These are phyloP conservation scores for Candida ipomoeae DNA, from an alignment of 805 yeast genomes.

Conservation along the genomic window DNA sequence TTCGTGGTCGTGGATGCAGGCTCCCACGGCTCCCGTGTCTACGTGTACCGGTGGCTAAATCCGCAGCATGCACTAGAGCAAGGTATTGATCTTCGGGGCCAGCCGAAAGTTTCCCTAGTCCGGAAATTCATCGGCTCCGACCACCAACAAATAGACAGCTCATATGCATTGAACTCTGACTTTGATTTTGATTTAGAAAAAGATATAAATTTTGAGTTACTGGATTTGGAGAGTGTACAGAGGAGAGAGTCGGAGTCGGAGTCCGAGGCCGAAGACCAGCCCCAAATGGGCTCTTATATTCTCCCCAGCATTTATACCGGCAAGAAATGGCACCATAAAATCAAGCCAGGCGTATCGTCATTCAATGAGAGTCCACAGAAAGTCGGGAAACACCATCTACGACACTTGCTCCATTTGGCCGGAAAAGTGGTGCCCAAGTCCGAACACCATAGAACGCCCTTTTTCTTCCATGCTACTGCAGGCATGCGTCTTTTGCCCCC, in stretches of 20 bases:
- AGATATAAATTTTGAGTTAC: too few species aligned
- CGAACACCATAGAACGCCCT: constrained; percentile 60
- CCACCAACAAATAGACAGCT: too few species aligned
- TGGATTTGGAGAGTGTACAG: too few species aligned
- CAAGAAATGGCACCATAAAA: constrained; percentile 47
- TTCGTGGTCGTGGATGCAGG: constrained; percentile 63
- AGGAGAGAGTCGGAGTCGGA: background rate
- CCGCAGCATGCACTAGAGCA: constrained; percentile 28
- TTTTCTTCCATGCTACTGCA: constrained; percentile 67
- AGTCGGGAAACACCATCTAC: constrained; percentile 50
- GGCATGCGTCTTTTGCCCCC: constrained; percentile 60
- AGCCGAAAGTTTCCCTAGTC: constrained; percentile 7
- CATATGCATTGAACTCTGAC: too few species aligned
- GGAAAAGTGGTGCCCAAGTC: constrained; percentile 52
- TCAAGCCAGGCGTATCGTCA: constrained; percentile 52
- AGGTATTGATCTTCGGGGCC: constrained; percentile 14
- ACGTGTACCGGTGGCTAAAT: constrained; percentile 53
- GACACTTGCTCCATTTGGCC: constrained; percentile 45
- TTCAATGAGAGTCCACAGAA: constrained; percentile 46
- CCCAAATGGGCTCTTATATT: background rate
- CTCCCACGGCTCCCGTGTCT: constrained; percentile 61
- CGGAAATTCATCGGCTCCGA: constrained; percentile 1
- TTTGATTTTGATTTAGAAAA: background rate
- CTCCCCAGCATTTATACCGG: constrained; percentile 31
- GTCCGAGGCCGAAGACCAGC: constrained; percentile 5